Conservation (phyloP, 106 monocot genomes). For the Alisma plantagoaquatica region DNA sequence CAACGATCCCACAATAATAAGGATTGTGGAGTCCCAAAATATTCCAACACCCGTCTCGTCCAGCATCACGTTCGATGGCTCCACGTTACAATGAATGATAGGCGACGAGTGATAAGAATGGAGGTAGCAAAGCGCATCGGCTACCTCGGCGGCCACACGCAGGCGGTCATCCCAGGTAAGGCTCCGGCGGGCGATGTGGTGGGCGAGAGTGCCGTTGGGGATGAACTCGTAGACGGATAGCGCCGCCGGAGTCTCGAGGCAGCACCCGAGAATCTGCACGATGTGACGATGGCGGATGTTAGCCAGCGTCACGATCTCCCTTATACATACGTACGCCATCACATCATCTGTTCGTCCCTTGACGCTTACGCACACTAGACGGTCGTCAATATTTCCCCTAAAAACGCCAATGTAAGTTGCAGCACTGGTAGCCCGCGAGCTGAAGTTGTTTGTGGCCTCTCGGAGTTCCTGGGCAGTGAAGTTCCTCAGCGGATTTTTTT, state of each 20-base stretch:
- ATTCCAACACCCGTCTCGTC: neutral
- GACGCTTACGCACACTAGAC: too few relatives aligned
- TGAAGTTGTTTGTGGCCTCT: too few relatives aligned
- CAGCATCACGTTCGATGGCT: neutral
- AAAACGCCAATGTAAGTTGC: too few relatives aligned
- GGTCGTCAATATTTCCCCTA: too few relatives aligned
- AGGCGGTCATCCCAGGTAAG: neutral
- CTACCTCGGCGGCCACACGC: neutral
- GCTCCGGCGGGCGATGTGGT: neutral
- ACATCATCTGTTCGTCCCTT: too few relatives aligned
- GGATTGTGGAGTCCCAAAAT: too few relatives aligned
- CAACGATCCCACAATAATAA: too few relatives aligned
- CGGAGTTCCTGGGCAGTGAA: too few relatives aligned
- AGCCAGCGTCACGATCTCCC: conserved; percentile 9
- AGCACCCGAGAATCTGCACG: conserved; percentile 19
- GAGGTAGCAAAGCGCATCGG: neutral
- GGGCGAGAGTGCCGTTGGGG: neutral
- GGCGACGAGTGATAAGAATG: neutral
- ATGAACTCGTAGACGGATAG: too few relatives aligned
- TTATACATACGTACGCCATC: too few relatives aligned
- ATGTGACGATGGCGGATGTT: conserved; percentile 16
- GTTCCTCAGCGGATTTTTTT: too few relatives aligned
- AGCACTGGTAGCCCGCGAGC: too few relatives aligned
- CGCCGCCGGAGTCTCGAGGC: conserved; percentile 16
- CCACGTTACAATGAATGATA: neutral